Base-by-base conservation (phyloP, 2,329 filamentous ascomycete genomes). In the Cercospora sp. region DNA sequence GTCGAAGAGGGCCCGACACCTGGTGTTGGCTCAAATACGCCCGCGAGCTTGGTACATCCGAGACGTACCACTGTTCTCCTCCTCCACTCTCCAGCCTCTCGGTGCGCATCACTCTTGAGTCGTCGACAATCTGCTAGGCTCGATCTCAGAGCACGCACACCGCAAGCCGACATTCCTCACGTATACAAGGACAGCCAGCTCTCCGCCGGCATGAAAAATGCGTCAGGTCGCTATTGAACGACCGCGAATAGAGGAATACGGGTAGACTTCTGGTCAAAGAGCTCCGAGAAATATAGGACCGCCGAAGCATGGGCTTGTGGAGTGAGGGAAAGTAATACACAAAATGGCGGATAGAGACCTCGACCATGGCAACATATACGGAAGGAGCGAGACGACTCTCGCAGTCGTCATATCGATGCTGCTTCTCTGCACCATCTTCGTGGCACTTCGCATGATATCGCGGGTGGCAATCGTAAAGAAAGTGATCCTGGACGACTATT, bases 401-500 rank as follows among this genome's bases (percentile, higher is more conserved):
- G 86, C 87, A 73, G 90, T 93, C 70, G 90, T 90, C n/a, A 86
- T 87, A 6, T 82, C 85, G 20, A 91, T 90, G 62, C 85, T 94
- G 69, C 85, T 85, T 23, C 78, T 94, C 63, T 88, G 91, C 62
- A 90, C 90, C 45, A 75, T 91, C 64, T 94, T 96, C 77, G 91
- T 97, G 72, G 83, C 84, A 51, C 85, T 91, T 39, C 89, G 94
- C 64, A 83, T 96, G 72, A 81, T 92, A 51, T 93, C 91, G 68
- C 87, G 93, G 30, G 84, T 87, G 60, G 87, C 86, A 58, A 89
- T 97, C 60, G 90, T 97, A 65, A 87, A 87, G 72, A 89, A 86
- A 64, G 80, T 93, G 62, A 88, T 86, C 65, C 87, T 87, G 82
- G 93, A 96, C 80, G 94, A 97, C 83, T 91, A 89, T 79, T 87